Percentiles rank a stretch among this genome's conserved stretches.
Evolutionary conservation across 2,329 filamentous ascomycete species (phyloP).

Genomic region (Trichophyton benhamiae): DNA sequence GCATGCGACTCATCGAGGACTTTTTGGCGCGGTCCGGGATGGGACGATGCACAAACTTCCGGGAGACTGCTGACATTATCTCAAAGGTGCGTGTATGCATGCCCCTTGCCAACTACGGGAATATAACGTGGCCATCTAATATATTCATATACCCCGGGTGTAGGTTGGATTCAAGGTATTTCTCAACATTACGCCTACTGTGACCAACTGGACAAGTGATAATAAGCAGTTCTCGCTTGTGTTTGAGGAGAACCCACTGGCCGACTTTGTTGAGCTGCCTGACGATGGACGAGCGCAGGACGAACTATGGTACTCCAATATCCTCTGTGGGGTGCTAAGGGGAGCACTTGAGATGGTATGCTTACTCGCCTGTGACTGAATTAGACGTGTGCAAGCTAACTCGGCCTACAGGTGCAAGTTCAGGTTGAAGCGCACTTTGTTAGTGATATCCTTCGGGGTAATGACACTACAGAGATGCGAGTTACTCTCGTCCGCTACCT

Average conservation of each 20-base stretch:
- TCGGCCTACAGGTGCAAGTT: conserved; percentile 60
- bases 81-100: conserved; percentile 43
- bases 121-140: background rate
- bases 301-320: conserved; percentile 97
- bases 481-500: conserved; percentile 87
- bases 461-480: conserved; percentile 95
- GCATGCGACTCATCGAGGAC: conserved; percentile 87
- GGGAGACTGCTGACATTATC: conserved; percentile 94
- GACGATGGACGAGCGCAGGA: conserved; percentile 93
- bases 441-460: conserved; percentile 80
- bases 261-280: conserved; percentile 93
- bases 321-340: conserved; percentile 81
- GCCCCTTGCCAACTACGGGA: background rate
- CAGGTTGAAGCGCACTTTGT: conserved; percentile 95
- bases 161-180: conserved; percentile 99
- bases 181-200: conserved; percentile 83
- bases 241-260: conserved; percentile 92
- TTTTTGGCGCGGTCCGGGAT: conserved; percentile 92
- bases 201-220: conserved; percentile 92
- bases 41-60: conserved; percentile 79
- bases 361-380: no score
- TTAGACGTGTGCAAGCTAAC: background rate
- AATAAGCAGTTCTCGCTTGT: conserved; percentile 92
- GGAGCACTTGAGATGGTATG: conserved; percentile 88
- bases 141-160: background rate